These are phyloP conservation scores for Crinitomyces ghanaensis DNA, from an alignment of 805 yeast species.

Conservation along the genomic window DNA sequence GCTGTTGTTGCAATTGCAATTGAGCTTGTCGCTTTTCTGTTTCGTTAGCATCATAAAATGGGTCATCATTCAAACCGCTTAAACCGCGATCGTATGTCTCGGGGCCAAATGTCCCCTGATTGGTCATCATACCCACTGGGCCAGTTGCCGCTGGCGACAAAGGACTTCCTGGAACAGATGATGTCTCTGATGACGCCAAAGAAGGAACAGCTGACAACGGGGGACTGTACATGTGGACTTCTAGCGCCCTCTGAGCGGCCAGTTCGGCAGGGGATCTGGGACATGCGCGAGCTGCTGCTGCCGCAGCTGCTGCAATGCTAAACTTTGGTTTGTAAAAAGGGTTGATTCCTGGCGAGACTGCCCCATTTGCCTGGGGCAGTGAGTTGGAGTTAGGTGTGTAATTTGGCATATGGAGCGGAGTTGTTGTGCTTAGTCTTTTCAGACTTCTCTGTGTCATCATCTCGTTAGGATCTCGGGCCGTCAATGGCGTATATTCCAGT, in stretches of 20 bases:
- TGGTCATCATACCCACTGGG: constrained; percentile 1
- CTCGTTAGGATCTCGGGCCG: too few species aligned
- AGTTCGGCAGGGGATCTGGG: too few species aligned
- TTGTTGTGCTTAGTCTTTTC: too few species aligned
- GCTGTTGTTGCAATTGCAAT: constrained; percentile 1
- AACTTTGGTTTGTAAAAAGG: constrained; percentile 24
- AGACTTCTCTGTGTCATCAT: too few species aligned
- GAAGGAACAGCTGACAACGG: constrained; percentile 11
- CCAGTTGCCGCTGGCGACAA: constrained; percentile 6
- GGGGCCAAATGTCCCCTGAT: neutral
- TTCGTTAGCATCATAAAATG: neutral
- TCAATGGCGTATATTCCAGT: too few species aligned
- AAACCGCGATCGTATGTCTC: neutral
- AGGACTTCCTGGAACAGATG: constrained; percentile 11
- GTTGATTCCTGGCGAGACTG: constrained; percentile 21
- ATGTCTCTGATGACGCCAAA: constrained; percentile 6
- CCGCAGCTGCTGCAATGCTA: constrained; percentile 4
- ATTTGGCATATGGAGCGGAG: too few species aligned
- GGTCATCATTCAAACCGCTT: neutral
- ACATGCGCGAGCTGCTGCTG: constrained; percentile 13
- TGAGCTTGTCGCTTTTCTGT: neutral
- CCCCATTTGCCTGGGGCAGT: too few species aligned
- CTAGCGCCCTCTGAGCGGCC: constrained; percentile 14
- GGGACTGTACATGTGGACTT: constrained; percentile 11
- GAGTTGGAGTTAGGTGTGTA: too few species aligned